These are phyloP conservation scores for Ambrosia artemisiifolia DNA, from an alignment of 129 eudicot genomes.

Conservation along the genomic window DNA sequence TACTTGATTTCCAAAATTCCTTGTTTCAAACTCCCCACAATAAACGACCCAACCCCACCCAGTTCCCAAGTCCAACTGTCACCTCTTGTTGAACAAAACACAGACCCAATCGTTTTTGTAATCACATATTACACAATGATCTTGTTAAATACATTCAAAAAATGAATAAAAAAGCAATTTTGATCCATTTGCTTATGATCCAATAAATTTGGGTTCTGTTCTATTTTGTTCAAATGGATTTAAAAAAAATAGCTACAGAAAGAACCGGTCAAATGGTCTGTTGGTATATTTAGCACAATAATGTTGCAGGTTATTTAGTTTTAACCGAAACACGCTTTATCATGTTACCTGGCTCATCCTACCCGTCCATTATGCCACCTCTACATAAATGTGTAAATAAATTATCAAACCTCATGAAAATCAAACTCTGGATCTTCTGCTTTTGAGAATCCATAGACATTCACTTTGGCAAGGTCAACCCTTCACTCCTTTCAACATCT, in stretches of 20 bases:
- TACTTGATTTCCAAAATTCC: too few relatives aligned
- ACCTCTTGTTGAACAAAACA: too few relatives aligned
- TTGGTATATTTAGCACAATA: neutral
- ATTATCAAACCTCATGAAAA: conserved; percentile 70
- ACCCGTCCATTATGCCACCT: conserved; percentile 5
- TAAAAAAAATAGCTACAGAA: neutral
- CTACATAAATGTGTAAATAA: neutral
- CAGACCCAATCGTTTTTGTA: neutral
- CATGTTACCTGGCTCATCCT: neutral
- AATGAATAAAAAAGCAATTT: neutral
- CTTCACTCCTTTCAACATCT: conserved; percentile 24
- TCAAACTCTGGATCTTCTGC: conserved; percentile 95
- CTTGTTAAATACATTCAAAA: neutral
- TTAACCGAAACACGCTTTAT: neutral
- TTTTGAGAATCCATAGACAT: conserved; percentile 96
- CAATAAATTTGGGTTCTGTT: neutral
- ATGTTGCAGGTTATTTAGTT: neutral
- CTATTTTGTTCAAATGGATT: neutral
- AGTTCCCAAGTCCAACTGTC: too few relatives aligned
- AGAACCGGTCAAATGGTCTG: neutral
- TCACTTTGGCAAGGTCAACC: conserved; percentile 58
- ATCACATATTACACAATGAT: neutral
- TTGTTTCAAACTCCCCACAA: too few relatives aligned
- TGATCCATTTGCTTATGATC: neutral
- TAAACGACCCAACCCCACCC: too few relatives aligned